Percentiles rank a stretch among this genome's conserved stretches.
Conservation (phyloP, 768 basidiomycete genomes). For the Gymnopilus junonius region DNA sequence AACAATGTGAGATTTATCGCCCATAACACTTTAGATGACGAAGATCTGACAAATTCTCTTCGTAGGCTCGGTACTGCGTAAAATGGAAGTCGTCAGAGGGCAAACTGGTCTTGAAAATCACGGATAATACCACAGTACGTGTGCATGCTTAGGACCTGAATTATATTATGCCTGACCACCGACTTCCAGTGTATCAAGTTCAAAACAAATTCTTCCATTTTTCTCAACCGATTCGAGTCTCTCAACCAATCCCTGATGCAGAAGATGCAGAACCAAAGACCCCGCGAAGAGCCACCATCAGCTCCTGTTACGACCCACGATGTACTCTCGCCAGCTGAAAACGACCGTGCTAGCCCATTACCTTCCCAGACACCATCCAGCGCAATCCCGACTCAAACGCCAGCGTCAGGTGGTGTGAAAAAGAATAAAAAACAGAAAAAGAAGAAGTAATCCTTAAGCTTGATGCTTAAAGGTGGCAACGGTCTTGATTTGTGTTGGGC, state of each 20-base stretch:
- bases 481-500: neutral
- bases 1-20: conserved; percentile 56
- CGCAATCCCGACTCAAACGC: conserved; percentile 32
- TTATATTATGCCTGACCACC: neutral
- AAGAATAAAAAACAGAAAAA: conserved; percentile 89
- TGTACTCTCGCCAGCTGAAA: conserved; percentile 18
- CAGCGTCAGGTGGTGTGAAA: conserved; percentile 66
- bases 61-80: conserved; percentile 85
- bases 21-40: neutral
- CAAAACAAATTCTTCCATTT: conserved; percentile 92
- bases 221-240: conserved; percentile 95
- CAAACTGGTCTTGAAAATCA: conserved; percentile 91
- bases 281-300: conserved; percentile 39
- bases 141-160: neutral
- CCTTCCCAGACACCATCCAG: conserved; percentile 36
- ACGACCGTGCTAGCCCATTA: conserved; percentile 29
- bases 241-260: conserved; percentile 86
- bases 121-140: conserved; percentile 85
- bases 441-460: conserved; percentile 53
- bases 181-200: conserved; percentile 86
- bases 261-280: conserved; percentile 75
- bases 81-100: conserved; percentile 90
- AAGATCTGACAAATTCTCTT: conserved; percentile 6
- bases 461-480: neutral
- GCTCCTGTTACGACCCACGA: conserved; percentile 25